phyloP scores from a whole-genome alignment of 2,329 filamentous ascomycete species.

The Blastomyces emzantsi region DNA sequence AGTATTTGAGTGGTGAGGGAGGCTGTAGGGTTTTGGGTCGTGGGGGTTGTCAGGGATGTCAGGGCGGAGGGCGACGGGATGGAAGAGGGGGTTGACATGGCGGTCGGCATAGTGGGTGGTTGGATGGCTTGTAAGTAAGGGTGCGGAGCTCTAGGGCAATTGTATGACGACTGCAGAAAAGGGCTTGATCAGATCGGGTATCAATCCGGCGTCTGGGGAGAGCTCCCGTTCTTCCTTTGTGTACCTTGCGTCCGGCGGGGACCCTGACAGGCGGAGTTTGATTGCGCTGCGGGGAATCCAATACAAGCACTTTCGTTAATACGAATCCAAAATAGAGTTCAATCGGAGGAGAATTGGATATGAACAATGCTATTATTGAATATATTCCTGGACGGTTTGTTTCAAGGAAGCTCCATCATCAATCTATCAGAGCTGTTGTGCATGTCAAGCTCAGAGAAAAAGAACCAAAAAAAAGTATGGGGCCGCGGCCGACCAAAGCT shows the following conservation, averaged over 20 bases:
- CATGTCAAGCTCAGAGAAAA: not conserved
- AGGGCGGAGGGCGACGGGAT: slow-evolving; percentile 32
- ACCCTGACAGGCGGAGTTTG: not conserved
- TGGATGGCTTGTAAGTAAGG: not conserved
- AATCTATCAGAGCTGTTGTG: not conserved
- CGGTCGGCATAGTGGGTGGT: not conserved
- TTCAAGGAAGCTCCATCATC: not conserved
- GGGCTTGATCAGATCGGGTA: not conserved
- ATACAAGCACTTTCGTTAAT: not conserved
- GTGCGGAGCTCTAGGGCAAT: not conserved
- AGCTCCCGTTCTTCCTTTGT: not conserved
- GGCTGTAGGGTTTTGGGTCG: slow-evolving; percentile 23
- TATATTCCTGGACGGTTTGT: not conserved
- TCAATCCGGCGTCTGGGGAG: not conserved
- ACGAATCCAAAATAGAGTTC: not conserved
- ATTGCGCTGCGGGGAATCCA: not conserved
- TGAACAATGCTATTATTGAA: not conserved
- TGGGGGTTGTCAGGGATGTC: slow-evolving; percentile 27
- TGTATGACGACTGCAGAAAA: not conserved
- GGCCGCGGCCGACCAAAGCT: not conserved
- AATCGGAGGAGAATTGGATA: not conserved
- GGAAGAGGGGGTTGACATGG: slow-evolving; percentile 17
- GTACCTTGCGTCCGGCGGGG: not conserved
- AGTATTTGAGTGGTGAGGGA: slow-evolving; percentile 50
- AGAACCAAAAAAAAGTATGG: not conserved